Conservation (phyloP, 352 stramenopile species). For the Phytophthora constricta region DNA sequence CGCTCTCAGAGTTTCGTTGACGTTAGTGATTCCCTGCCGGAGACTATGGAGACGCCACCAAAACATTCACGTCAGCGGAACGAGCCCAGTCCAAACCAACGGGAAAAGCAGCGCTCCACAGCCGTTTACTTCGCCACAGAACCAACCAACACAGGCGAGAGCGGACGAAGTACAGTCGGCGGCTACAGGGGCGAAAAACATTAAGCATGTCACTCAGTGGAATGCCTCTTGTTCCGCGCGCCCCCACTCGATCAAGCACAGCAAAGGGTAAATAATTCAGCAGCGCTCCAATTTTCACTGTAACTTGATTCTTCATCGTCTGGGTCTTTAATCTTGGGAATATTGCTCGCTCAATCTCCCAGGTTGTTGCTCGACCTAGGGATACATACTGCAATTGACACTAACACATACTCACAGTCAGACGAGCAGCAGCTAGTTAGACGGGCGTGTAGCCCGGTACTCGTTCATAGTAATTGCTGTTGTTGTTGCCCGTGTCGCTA, state of each 20-base stretch:
- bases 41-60: constrained; percentile 19
- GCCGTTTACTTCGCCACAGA: constrained; percentile 72
- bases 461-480: constrained; percentile 44
- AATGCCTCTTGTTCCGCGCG: constrained; percentile 46
- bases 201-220: constrained; percentile 69
- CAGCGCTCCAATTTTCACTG: background rate
- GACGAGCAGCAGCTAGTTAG: background rate
- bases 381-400: background rate
- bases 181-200: constrained; percentile 13
- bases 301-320: background rate
- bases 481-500: constrained; percentile 63
- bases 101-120: constrained; percentile 19
- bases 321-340: background rate
- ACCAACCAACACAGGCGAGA: constrained; percentile 22
- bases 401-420: constrained; percentile 4
- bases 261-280: constrained; percentile 25
- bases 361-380: background rate
- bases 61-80: constrained; percentile 11
- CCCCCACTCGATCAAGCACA: constrained; percentile 17
- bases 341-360: background rate
- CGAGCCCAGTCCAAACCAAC: constrained; percentile 22
- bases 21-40: constrained; percentile 12
- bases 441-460: constrained; percentile 22
- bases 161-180: constrained; percentile 14
- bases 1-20: constrained; percentile 65